Base-by-base conservation (phyloP, 2,329 filamentous ascomycete genomes). In the Alternaria arbusti region DNA sequence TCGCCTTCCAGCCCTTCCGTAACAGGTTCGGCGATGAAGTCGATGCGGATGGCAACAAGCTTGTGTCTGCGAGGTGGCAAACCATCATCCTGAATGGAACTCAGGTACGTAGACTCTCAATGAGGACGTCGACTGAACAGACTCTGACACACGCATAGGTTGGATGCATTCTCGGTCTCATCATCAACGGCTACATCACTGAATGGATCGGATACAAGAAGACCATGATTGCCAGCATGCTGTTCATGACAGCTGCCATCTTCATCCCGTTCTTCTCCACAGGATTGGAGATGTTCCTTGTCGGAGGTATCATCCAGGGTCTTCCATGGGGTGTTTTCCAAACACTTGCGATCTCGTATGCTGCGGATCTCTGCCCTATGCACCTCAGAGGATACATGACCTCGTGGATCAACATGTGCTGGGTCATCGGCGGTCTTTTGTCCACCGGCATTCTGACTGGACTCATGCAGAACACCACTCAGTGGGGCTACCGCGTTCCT, bases 361-460 rank as follows among this genome's bases (percentile, higher is more conserved):
- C 71, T 12, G 70, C 71, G 82, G 71, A 86, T 74, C 89, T 92
- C 63, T 91, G 89, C 74, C 90, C 90, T 3, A 85, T 91, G 4
- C 86, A 88, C 44, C 85, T 92, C 46, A 86, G 90, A 66, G 67
- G 79, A 44, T 76, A 78, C 30, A 68, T 78, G 60, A 77, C 74
- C 1, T 91, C 89, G 6, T 92, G 91, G 70, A 87, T 91, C 79
- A 91, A 91, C 80, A 88, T 90, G 71, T 91, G 90, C 82, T 92
- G 90, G 89, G 81, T 91, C 22, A 90, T 71, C 15, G 71, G 90
- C 13, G 89, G 92, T 75, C 83, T 90, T 61, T 88, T 92, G 54
- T 89, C 87, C 25, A 89, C 90, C 56, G 89, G 88, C 13, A 89
- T 91, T 61, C 88, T 92, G 69, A 87, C 87, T 76, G 84, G 86